A percentile compares a stretch with the other conserved stretches of the same genome.
phyloP scores from a whole-genome alignment of 148 eudicot species.

The Fagopyrum esculentum region DNA sequence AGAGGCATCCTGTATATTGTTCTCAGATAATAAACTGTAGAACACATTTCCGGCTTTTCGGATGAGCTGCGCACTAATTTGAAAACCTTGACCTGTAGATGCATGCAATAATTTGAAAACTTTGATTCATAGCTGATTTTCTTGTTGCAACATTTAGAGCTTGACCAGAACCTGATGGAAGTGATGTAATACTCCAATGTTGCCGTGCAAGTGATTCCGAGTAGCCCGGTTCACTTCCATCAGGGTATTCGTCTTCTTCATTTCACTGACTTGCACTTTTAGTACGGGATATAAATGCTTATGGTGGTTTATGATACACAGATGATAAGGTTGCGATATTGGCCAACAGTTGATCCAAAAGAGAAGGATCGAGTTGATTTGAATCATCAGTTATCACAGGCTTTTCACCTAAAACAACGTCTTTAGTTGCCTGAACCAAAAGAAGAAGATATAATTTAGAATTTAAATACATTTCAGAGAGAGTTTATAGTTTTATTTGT shows the following conservation, averaged over 20 bases:
- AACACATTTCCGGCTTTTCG: conserved; percentile 85
- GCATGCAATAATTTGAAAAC: conserved; percentile 42
- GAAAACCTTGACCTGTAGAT: conserved; percentile 79
- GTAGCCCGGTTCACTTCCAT: conserved; percentile 65
- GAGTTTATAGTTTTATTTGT: background rate
- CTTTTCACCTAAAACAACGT: conserved; percentile 95
- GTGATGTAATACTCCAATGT: conserved; percentile 52
- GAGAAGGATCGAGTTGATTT: conserved; percentile 87
- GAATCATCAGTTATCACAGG: conserved; percentile 98
- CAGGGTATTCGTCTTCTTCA: conserved; percentile 87
- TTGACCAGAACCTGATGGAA: conserved; percentile 51
- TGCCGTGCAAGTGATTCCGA: conserved; percentile 51
- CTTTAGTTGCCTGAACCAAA: conserved; percentile 78
- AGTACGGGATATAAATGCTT: conserved; percentile 87
- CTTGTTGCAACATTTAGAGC: background rate
- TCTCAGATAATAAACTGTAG: conserved; percentile 80
- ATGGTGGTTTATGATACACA: conserved; percentile 95
- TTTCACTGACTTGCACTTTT: conserved; percentile 59
- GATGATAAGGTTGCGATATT: conserved; percentile 93
- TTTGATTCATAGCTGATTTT: conserved; percentile 19
- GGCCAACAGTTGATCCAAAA: conserved; percentile 92
- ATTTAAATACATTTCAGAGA: background rate
- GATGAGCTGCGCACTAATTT: conserved; percentile 77
- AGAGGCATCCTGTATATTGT: conserved; percentile 56
- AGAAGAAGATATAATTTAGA: background rate